Base-by-base conservation (phyloP, 1,139 yeast species). In the Debaryomyces coudertii region DNA sequence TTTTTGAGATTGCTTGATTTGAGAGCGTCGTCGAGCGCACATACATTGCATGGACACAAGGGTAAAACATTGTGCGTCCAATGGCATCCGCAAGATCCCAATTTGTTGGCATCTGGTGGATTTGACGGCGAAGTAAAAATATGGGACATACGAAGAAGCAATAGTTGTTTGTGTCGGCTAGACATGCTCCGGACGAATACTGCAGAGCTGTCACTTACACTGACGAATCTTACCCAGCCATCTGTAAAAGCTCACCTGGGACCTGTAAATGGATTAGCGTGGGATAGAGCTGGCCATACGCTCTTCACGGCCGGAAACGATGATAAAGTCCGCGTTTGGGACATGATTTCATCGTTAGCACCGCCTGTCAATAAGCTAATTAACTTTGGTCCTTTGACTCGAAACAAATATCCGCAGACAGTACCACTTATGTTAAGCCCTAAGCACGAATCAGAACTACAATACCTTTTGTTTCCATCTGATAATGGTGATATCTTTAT, bases 401-500 rank as follows among this genome's bases (percentile, higher is more conserved):
- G 92, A 47, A 87, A 88, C 60, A 80, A 83, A 53, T 69, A 79
- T 40, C 71, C 76, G 12, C 84, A 78, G 50, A 67, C 72, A 9
- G 64, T 78, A 0, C 79, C 81, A 4, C 57, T 79, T 46, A 60
- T 74, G 24, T 56, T 80, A 3, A 79, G 74, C 44, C 76, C 81
- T 2, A 53, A 61, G 1, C 49, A 58, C 12, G 85, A 82, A 63
- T 69, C 79, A 16, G 80, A 77, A 47, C 58, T 77, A 31, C 86
- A 82, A 49, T 77, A 81, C 56, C 62, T 88, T 36, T 68, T 89
- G 60, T 82, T 82, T 54, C 90, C 95, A 3, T 79, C 93, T 0
- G 97, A 90, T 58, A 83, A 77, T 49, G 95, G 95, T 4, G 96
- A 90, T 55, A 66, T 90, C 0, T 76, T 85, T 42, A 75, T 89